phyloP scores from a whole-genome alignment of 768 basidiomycete genomes.

The Cytidiella melzeri region DNA sequence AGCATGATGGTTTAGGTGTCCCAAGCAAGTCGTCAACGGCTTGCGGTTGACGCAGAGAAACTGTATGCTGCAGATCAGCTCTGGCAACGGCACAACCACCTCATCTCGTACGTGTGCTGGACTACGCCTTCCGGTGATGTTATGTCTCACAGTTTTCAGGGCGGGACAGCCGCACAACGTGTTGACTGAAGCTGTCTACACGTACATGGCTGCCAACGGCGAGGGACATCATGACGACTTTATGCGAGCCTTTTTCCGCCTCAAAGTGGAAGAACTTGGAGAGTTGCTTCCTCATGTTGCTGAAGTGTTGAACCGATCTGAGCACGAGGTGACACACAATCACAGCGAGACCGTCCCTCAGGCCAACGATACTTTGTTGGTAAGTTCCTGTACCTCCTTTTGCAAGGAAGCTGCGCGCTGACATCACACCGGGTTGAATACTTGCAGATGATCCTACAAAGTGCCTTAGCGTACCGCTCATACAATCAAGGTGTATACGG shows the following conservation, averaged over 20 bases:
- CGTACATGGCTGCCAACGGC: constrained; percentile 56
- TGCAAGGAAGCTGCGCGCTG: not conserved
- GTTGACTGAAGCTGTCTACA: constrained; percentile 63
- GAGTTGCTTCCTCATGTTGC: constrained; percentile 56
- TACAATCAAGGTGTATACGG: constrained; percentile 75
- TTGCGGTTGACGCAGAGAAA: constrained; percentile 83
- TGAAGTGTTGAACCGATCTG: constrained; percentile 38
- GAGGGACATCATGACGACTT: constrained; percentile 64
- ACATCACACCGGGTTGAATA: too few species aligned
- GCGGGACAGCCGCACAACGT: constrained; percentile 52
- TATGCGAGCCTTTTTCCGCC: constrained; percentile 80
- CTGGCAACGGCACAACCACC: constrained; percentile 72
- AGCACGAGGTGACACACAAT: constrained; percentile 39
- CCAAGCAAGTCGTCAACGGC: constrained; percentile 64
- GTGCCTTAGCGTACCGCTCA: constrained; percentile 69
- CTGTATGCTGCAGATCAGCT: constrained; percentile 74
- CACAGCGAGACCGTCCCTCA: constrained; percentile 47
- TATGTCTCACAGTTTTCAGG: constrained; percentile 26
- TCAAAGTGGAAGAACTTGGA: constrained; percentile 60
- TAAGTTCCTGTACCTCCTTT: constrained; percentile 28
- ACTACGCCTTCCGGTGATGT: not conserved
- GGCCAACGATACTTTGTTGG: constrained; percentile 64
- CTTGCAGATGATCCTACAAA: constrained; percentile 59
- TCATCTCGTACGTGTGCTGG: constrained; percentile 41
- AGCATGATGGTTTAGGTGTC: constrained; percentile 60